These are phyloP conservation scores for Heterobasidion parviporum DNA, from an alignment of 1,284 basidiomycete species.

Conservation along the genomic window DNA sequence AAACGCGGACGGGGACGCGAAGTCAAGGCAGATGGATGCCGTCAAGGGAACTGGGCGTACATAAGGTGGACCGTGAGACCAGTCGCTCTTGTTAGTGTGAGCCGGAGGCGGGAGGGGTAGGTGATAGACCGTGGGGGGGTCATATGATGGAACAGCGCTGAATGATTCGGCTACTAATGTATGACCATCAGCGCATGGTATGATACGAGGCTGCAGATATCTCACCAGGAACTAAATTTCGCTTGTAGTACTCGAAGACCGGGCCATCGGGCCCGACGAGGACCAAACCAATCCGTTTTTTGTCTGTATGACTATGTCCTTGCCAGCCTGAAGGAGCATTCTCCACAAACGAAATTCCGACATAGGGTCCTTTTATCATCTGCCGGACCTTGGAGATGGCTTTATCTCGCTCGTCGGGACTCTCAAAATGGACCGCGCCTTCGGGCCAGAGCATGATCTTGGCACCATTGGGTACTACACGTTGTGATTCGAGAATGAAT, in stretches of 20 bases:
- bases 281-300: conserved; percentile 52
- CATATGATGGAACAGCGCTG: conserved; percentile 48
- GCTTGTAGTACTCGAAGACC: conserved; percentile 63
- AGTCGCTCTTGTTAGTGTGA: conserved; percentile 30
- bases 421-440: conserved; percentile 57
- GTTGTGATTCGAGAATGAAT: conserved; percentile 48
- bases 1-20: conserved; percentile 53
- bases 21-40: conserved; percentile 72
- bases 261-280: conserved; percentile 30
- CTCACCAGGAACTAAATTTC: conserved; percentile 67
- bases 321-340: conserved; percentile 23
- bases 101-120: conserved; percentile 34
- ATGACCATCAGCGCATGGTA: background rate
- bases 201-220: conserved; percentile 8
- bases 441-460: conserved; percentile 75
- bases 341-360: conserved; percentile 68
- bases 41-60: conserved; percentile 52
- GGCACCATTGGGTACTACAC: conserved; percentile 26
- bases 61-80: conserved; percentile 33
- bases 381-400: conserved; percentile 38
- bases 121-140: conserved; percentile 46
- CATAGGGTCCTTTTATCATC: conserved; percentile 27
- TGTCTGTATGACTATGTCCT: conserved; percentile 18
- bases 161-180: conserved; percentile 1
- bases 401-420: conserved; percentile 35